Evolutionary conservation across 805 yeast genomes (phyloP).

Genomic region (Blastobotrys robertii): DNA sequence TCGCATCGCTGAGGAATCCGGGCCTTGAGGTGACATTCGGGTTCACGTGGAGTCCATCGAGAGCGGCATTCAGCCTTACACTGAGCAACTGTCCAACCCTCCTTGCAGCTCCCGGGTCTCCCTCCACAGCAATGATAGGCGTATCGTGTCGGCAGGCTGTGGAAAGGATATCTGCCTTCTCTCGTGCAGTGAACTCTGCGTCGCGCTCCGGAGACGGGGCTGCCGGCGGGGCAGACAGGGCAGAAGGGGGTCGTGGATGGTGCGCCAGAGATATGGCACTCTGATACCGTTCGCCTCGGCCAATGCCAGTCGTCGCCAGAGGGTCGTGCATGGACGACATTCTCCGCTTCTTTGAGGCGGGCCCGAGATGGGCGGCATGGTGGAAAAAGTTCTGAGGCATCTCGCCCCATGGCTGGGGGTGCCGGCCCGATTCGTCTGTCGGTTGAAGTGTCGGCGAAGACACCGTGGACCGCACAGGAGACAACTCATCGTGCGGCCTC

Average conservation of each 20-base stretch:
- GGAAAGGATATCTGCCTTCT: constrained; percentile 18
- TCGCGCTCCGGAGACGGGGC: not conserved
- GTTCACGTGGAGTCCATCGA: constrained; percentile 2
- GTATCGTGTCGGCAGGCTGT: constrained; percentile 12
- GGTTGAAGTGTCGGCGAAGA: too few relatives aligned
- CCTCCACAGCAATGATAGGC: constrained; percentile 15
- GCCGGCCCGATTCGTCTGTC: too few relatives aligned
- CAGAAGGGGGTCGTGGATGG: not conserved
- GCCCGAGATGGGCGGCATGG: constrained; percentile 3
- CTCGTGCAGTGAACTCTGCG: constrained; percentile 12
- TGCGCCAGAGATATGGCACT: constrained; percentile 12
- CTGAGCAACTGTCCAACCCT: constrained; percentile 5
- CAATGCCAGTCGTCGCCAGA: constrained; percentile 4
- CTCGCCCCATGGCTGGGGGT: not conserved
- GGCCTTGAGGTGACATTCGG: constrained; percentile 7
- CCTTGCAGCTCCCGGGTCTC: constrained; percentile 11
- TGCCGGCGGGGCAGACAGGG: not conserved
- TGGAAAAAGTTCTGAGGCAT: constrained; percentile 1
- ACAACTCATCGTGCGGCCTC: too few relatives aligned
- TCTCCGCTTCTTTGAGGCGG: constrained; percentile 14
- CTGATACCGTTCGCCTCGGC: constrained; percentile 14
- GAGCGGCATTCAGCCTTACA: constrained; percentile 4
- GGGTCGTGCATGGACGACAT: constrained; percentile 20
- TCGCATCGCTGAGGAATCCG: constrained; percentile 7
- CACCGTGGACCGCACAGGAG: too few relatives aligned